Base-by-base conservation (phyloP, 139 green algal species). In the Chlamydomonas schloesseri region DNA sequence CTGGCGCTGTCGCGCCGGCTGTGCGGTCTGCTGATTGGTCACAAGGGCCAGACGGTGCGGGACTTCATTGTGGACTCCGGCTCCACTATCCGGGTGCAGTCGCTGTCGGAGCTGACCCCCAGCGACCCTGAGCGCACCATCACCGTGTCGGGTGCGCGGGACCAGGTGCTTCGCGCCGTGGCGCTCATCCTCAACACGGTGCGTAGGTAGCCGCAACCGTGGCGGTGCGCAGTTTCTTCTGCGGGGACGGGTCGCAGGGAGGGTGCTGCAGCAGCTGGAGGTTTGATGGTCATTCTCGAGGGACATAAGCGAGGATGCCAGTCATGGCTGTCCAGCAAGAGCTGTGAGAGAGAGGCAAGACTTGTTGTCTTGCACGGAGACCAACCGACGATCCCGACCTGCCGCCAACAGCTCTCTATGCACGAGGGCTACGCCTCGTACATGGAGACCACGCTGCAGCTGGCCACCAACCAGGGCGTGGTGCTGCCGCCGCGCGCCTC, bases 11-110 rank as follows among this genome's bases (percentile, higher is more conserved):
- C 90, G 0, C 84, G 92, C 24, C 89, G 91, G n/a, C 86, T 96
- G 62, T 95, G 93, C 64, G 93, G 93, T 46, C 88, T 92, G 33
- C 88, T 96, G 13, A 94, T 96, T 42, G 93, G 93, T 13, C 91
- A 95, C 84, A 93, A 93, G 73, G 92, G 93, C 47, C 88, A 91
- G 68, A 96, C 93, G 0, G 91, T 96, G 62, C 87, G 90, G 10
- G 90, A 94, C 78, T 95, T 96, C 90, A 96, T 95, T 79, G 74
- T 75, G 31, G 93, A 96, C 90, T 94, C 88, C 28, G 92, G 90
- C 13, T 91, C 93, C 1, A 89, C 75, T 71, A 94, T 96, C n/a
- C 86, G 93, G 20, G 92, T 93, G 53, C 91, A 95, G 92, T 92
- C 92, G 18, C 82, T 95, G 71, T 73, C 55, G 20, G 92, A 95